Conservation (phyloP, 495 filamentous ascomycete species). For the Rusavskia elegans region DNA sequence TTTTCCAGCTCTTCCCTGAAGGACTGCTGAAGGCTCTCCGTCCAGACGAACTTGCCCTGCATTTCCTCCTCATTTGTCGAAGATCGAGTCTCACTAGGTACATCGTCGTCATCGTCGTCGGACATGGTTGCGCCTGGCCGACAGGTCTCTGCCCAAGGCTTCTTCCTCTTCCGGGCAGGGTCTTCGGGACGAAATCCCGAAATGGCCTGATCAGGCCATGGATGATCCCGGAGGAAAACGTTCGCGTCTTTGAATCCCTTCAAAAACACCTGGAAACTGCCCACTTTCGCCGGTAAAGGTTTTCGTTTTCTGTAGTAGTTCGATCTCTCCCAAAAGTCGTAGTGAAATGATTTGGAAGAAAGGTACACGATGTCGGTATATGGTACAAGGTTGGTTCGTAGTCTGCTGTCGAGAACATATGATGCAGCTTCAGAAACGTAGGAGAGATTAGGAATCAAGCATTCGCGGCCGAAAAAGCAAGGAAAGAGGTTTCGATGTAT, state of each 20-base stretch:
- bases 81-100: conserved; percentile 30
- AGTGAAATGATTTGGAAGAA: conserved; percentile 93
- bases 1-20: conserved; percentile 96
- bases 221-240: conserved; percentile 82
- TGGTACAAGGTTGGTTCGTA: conserved; percentile 83
- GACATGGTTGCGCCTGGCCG: conserved; percentile 50
- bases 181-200: conserved; percentile 58
- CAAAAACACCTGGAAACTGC: conserved; percentile 94
- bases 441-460: conserved; percentile 95
- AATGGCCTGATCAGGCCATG: conserved; percentile 90
- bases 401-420: conserved; percentile 79
- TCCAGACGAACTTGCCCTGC: conserved; percentile 60
- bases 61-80: conserved; percentile 31
- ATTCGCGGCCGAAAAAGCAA: conserved; percentile 90
- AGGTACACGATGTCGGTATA: conserved; percentile 91
- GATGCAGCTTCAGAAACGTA: conserved; percentile 97
- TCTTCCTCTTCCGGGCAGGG: conserved; percentile 51
- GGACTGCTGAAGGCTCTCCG: conserved; percentile 69
- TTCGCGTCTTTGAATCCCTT: conserved; percentile 96
- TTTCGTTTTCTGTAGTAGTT: conserved; percentile 77
- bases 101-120: conserved; percentile 59
- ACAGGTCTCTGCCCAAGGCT: conserved; percentile 74
- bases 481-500: conserved; percentile 89
- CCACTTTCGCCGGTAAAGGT: conserved; percentile 76
- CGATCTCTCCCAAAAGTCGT: conserved; percentile 91